Percentiles rank a stretch among this genome's conserved stretches.
These are phyloP conservation scores for Biancaea sappan DNA, from an alignment of 306 rosid species.

Conservation along the genomic window DNA sequence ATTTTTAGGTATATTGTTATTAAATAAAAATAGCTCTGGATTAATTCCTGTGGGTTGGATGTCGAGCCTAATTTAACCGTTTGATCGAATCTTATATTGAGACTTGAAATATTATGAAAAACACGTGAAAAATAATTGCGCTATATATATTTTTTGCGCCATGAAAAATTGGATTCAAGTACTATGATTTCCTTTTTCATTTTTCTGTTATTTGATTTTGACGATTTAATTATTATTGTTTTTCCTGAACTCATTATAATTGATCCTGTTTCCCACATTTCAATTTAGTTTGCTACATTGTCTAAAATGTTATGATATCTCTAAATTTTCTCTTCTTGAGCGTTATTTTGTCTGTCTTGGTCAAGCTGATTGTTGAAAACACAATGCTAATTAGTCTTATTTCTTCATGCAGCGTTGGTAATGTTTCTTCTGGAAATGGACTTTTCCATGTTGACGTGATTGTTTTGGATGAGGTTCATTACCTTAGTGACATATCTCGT, in stretches of 20 bases:
- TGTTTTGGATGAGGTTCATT: constrained; percentile 98
- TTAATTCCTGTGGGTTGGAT: background rate
- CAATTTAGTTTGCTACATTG: background rate
- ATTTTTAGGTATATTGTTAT: background rate
- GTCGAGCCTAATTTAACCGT: constrained; percentile 12
- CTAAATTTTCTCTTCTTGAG: constrained; percentile 5
- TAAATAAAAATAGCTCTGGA: constrained; percentile 2
- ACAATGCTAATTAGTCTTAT: background rate
- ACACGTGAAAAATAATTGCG: background rate
- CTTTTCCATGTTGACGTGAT: constrained; percentile 90
- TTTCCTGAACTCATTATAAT: constrained; percentile 13
- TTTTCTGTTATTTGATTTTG: constrained; percentile 26
- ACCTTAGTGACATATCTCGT: constrained; percentile 92
- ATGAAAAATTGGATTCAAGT: constrained; percentile 4
- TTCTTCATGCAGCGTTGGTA: constrained; percentile 78
- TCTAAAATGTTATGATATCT: constrained; percentile 12
- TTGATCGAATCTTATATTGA: background rate
- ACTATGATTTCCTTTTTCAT: background rate
- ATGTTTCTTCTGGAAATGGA: constrained; percentile 72
- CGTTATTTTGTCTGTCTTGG: constrained; percentile 21
- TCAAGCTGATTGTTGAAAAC: background rate
- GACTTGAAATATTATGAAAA: background rate
- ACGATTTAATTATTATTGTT: constrained; percentile 12
- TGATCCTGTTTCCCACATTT: constrained; percentile 6
- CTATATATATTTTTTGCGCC: constrained; percentile 17